Evolutionary conservation across 2,329 filamentous ascomycete genomes (phyloP).

Genomic region (Trichoderma harzianum): DNA sequence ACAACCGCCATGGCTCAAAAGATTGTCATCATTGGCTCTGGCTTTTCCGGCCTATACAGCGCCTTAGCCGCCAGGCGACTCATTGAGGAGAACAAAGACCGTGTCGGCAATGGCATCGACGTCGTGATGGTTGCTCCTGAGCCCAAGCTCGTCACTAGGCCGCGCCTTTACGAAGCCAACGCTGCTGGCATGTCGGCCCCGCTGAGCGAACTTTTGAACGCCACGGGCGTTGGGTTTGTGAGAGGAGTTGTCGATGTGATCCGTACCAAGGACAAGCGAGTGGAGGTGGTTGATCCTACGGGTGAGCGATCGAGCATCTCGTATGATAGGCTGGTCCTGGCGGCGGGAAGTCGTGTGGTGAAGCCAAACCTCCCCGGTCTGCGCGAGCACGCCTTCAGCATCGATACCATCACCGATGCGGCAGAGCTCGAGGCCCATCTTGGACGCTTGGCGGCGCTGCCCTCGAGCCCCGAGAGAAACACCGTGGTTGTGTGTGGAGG

Average conservation of each 20-base stretch:
- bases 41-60: slow-evolving; percentile 37
- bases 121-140: slow-evolving; percentile 34
- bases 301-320: slow-evolving; percentile 18
- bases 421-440: slow-evolving; percentile 30
- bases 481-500: slow-evolving; percentile 34
- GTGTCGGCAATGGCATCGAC: slow-evolving; percentile 22
- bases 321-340: slow-evolving; percentile 35
- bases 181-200: slow-evolving; percentile 25
- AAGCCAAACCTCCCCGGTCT: slow-evolving; percentile 32
- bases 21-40: slow-evolving; percentile 29
- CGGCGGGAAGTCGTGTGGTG: slow-evolving; percentile 33
- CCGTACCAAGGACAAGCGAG: slow-evolving; percentile 14
- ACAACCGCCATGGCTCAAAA: neutral
- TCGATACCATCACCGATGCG: slow-evolving; percentile 31
- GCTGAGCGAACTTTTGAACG: slow-evolving; percentile 27
- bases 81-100: slow-evolving; percentile 23
- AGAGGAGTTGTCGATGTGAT: slow-evolving; percentile 26
- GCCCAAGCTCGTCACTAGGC: slow-evolving; percentile 31
- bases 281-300: neutral
- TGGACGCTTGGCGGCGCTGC: slow-evolving; percentile 23
- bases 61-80: slow-evolving; percentile 35
- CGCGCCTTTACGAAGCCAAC: slow-evolving; percentile 35
- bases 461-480: slow-evolving; percentile 27
- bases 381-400: slow-evolving; percentile 31
- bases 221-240: slow-evolving; percentile 28